These are phyloP conservation scores for Boletus vermiculosoides DNA, from an alignment of 768 basidiomycete genomes.

Conservation along the genomic window DNA sequence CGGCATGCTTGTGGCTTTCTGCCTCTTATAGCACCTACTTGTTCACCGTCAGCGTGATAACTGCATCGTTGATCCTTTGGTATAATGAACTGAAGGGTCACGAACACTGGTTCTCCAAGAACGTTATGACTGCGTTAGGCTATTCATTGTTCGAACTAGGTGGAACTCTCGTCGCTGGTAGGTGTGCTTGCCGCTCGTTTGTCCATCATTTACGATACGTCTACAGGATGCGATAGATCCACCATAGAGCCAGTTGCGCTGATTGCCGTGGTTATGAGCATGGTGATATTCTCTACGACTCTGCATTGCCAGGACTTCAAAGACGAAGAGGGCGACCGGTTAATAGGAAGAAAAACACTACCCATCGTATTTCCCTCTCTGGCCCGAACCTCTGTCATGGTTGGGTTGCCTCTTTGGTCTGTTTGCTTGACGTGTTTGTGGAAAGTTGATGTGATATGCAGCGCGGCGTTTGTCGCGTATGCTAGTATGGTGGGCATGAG, in stretches of 20 bases:
- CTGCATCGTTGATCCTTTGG: constrained; percentile 28
- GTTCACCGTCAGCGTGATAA: constrained; percentile 33
- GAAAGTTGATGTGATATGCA: constrained; percentile 28
- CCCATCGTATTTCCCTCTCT: constrained; percentile 43
- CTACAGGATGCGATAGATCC: constrained; percentile 24
- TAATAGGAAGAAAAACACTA: constrained; percentile 40
- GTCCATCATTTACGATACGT: constrained; percentile 1
- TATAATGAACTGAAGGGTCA: constrained; percentile 39
- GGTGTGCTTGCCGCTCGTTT: constrained; percentile 1
- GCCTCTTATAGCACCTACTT: constrained; percentile 33
- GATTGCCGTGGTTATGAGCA: constrained; percentile 32
- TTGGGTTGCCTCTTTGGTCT: constrained; percentile 32
- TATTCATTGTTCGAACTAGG: constrained; percentile 39
- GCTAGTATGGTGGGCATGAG: constrained; percentile 25
- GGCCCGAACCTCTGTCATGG: constrained; percentile 26
- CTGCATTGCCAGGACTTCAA: constrained; percentile 37
- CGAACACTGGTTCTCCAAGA: constrained; percentile 35
- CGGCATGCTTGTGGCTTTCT: constrained; percentile 38
- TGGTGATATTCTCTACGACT: constrained; percentile 37
- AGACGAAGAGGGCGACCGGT: constrained; percentile 43
- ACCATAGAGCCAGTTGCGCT: constrained; percentile 26
- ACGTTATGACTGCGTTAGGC: constrained; percentile 37
- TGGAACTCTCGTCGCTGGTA: constrained; percentile 38
- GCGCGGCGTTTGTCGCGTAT: constrained; percentile 27
- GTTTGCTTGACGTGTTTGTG: constrained; percentile 27